Evolutionary conservation across 805 yeast species (phyloP).

Genomic region (Nadsonia fulvescens): DNA sequence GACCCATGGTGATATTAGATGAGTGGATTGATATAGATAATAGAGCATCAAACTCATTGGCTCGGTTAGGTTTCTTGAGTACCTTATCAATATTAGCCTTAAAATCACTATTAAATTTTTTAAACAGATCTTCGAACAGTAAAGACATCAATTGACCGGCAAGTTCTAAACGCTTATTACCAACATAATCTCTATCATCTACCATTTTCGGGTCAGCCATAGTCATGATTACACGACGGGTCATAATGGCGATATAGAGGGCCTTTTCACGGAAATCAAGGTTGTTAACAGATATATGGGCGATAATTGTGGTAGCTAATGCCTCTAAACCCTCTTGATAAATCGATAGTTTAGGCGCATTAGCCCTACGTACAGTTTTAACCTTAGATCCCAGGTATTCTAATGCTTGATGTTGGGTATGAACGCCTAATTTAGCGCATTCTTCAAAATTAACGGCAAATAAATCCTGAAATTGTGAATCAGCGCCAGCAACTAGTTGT

Average conservation of each 20-base stretch:
- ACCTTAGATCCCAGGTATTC: constrained; percentile 83
- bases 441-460: constrained; percentile 91
- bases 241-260: constrained; percentile 85
- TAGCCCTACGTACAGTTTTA: constrained; percentile 76
- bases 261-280: constrained; percentile 89
- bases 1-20: constrained; percentile 81
- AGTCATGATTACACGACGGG: constrained; percentile 89
- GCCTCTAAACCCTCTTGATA: constrained; percentile 92
- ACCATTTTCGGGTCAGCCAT: constrained; percentile 87
- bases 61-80: constrained; percentile 81
- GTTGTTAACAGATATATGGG: constrained; percentile 75
- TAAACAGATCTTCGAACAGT: constrained; percentile 89
- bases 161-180: constrained; percentile 88
- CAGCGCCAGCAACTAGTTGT: constrained; percentile 85
- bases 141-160: constrained; percentile 96
- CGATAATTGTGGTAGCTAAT: constrained; percentile 80
- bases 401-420: constrained; percentile 85
- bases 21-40: constrained; percentile 80
- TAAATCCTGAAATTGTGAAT: constrained; percentile 74
- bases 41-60: constrained; percentile 88
- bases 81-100: constrained; percentile 89
- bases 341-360: constrained; percentile 59
- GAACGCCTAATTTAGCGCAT: constrained; percentile 66
- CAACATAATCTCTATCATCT: constrained; percentile 98
- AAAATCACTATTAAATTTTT: constrained; percentile 88